Conservation (phyloP, 192 early-diverging fungal genomes). For the Diversispora epigaea region DNA sequence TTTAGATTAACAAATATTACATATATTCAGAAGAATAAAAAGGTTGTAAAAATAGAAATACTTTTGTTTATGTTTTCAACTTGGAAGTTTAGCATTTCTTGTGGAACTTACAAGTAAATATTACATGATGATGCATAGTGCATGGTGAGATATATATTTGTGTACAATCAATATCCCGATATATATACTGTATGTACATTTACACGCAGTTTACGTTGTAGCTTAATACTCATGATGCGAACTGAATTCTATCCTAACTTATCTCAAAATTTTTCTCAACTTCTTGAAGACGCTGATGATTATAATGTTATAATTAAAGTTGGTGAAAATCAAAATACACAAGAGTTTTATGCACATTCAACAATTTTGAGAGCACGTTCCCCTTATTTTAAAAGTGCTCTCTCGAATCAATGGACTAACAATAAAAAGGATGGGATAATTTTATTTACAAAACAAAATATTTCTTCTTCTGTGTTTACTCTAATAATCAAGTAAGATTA, state of each 20-base stretch:
- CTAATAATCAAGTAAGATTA: constrained; percentile 11
- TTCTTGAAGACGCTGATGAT: constrained; percentile 22
- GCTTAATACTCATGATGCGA: background rate
- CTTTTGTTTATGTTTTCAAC: no score
- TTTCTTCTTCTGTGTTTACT: constrained; percentile 18
- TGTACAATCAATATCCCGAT: no score
- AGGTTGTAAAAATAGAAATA: no score
- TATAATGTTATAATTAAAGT: constrained; percentile 16
- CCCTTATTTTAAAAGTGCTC: background rate
- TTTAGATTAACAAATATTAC: no score
- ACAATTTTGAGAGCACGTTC: constrained; percentile 20
- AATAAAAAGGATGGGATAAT: constrained; percentile 6
- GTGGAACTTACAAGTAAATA: no score
- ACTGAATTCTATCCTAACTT: background rate
- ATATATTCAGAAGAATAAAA: no score
- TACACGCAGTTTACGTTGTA: no score
- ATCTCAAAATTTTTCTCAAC: constrained; percentile 11
- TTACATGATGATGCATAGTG: no score
- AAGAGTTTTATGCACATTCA: constrained; percentile 17
- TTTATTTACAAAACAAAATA: constrained; percentile 27
- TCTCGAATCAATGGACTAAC: background rate
- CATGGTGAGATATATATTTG: no score
- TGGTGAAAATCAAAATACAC: constrained; percentile 8
- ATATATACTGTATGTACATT: no score
- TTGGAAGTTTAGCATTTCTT: no score